Evolutionary conservation across 805 yeast genomes (phyloP).

Genomic region (Saccharomyces eubayanus): DNA sequence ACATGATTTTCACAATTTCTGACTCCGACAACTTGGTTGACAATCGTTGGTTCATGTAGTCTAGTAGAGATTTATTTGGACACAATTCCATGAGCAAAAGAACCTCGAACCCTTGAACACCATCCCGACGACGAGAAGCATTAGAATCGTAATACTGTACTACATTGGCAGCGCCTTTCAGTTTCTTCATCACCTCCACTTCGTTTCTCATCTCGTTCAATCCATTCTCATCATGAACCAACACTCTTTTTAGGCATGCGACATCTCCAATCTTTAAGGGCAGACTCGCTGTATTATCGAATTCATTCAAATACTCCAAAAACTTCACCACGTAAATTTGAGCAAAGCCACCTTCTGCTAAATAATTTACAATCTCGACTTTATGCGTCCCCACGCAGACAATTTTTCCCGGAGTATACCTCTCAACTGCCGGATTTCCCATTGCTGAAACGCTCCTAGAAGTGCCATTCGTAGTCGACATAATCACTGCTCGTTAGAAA

Average conservation of each 20-base stretch:
- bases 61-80: conserved; percentile 76
- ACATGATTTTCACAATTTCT: conserved; percentile 77
- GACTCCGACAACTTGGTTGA: conserved; percentile 66
- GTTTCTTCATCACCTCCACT: conserved; percentile 67
- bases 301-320: conserved; percentile 22
- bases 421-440: conserved; percentile 10
- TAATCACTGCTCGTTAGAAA: conserved; percentile 1
- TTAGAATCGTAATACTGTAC: conserved; percentile 70
- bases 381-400: conserved; percentile 57
- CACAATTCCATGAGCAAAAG: conserved; percentile 89
- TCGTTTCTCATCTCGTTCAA: conserved; percentile 59
- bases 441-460: conserved; percentile 9
- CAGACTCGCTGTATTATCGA: conserved; percentile 25
- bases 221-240: conserved; percentile 64
- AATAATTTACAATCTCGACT: conserved; percentile 45
- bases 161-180: conserved; percentile 48
- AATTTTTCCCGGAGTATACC: conserved; percentile 37
- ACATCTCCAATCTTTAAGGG: conserved; percentile 38
- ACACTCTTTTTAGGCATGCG: conserved; percentile 66
- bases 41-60: conserved; percentile 81
- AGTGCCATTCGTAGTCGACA: conserved; percentile 15
- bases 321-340: conserved; percentile 63
- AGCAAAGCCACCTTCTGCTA: conserved; percentile 75
- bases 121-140: conserved; percentile 46
- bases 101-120: conserved; percentile 63